Conservation (phyloP, 75 land plant species). For the Sequoiadendron giganteum region DNA sequence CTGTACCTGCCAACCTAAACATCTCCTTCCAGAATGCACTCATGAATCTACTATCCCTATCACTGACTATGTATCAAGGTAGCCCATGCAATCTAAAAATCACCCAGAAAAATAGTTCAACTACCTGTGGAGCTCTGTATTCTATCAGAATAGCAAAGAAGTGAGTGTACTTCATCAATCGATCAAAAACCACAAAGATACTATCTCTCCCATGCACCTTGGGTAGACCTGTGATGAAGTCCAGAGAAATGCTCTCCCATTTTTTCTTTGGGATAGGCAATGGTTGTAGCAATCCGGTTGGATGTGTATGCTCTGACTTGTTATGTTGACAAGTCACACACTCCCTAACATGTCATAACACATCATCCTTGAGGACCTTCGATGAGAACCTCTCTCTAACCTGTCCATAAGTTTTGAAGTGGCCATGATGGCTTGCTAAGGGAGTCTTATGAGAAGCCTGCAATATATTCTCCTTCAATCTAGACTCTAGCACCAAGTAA, state of each 20-base stretch:
- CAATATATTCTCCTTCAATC: no score
- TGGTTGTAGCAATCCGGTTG: not conserved
- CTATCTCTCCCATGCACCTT: no score
- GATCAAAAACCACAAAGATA: not conserved
- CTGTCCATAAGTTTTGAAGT: no score
- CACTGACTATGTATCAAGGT: not conserved
- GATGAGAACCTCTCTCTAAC: no score
- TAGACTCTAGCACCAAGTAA: not conserved
- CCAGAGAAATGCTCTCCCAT: not conserved
- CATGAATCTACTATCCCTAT: not conserved
- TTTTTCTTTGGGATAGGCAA: not conserved
- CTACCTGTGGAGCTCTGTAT: not conserved
- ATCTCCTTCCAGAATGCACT: not conserved
- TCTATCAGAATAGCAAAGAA: not conserved
- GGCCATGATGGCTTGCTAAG: no score
- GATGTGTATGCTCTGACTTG: no score
- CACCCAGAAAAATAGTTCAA: not conserved
- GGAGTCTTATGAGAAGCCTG: no score
- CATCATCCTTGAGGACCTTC: no score
- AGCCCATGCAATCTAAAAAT: no score
- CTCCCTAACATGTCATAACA: no score
- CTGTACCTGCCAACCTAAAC: not conserved
- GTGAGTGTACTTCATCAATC: not conserved
- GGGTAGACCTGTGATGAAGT: no score
- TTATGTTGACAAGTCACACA: no score